Evolutionary conservation across 176 grass and related monocot species (phyloP), one percentile per base, ranked within the genome.

Genomic region (Carex kokanica): DNA sequence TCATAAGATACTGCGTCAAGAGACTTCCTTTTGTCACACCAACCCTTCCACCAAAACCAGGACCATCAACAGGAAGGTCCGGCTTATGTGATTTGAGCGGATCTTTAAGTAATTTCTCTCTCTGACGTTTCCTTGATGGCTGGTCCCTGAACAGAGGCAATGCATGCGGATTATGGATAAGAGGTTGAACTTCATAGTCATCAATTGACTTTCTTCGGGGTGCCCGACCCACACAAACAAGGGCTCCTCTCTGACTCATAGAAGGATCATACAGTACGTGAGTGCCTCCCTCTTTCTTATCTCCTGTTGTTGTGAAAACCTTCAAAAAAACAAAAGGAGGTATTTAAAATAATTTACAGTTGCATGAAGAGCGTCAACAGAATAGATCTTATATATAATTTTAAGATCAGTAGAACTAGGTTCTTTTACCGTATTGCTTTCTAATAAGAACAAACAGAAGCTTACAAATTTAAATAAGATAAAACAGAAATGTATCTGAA

Each of bases 151-250:
- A 98, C 38, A 98, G 79, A 23, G 90, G 95, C 51, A 98, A 86
- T 60, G 95, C 95, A 88, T 98, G 95, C 16, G 92, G 95, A 64
- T 98, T 94, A 78, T 98, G 95, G 85, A 98, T 98, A 70, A 94
- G 84, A 82, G 95, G 95, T 84, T 98, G 85, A 73, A 93, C 87
- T 82, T 92, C 95, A 83, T 85, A 98, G 86, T 98, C 95, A 85
- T 98, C 95, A 78, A 98, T 78, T 81, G 95, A 98, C 70, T 91
- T 90, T 84, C 91, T 94, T 83, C 95, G 88, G 15, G 92, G 92
- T 81, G 95, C 95, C 59, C 95, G 86, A 84, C 95, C 95, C 72
- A 91, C 92, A 88, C 95, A 98, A 52, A 94, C 92, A 91, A 94
- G 87, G 64, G 92, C 95, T 62, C 95, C 95, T 80, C 95, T 94